phyloP scores from a whole-genome alignment of 176 grass and related monocot species.

The Paspalum notatum region DNA sequence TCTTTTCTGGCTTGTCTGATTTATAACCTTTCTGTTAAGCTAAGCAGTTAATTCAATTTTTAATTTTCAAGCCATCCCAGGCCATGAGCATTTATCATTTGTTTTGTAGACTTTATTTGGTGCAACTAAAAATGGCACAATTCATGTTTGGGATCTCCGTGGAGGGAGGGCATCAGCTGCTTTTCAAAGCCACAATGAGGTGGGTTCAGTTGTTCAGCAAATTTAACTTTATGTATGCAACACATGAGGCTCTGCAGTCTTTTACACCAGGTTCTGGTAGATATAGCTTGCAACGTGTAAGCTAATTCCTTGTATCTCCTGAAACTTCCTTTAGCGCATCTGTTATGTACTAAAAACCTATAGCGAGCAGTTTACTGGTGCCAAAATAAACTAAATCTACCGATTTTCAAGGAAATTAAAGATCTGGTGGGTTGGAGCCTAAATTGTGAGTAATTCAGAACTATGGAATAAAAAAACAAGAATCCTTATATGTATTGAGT shows the following conservation, averaged over 20 bases:
- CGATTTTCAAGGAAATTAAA: background rate
- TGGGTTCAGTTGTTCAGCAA: conserved; percentile 18
- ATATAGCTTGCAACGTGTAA: background rate
- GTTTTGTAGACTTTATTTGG: conserved; percentile 75
- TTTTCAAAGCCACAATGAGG: conserved; percentile 91
- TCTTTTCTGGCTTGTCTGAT: background rate
- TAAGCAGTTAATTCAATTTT: background rate
- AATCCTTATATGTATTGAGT: background rate
- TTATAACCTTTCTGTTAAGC: conserved; percentile 21
- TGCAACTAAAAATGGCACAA: conserved; percentile 68
- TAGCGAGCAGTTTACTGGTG: conserved; percentile 1
- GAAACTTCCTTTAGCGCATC: conserved; percentile 24
- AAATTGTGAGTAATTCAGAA: conserved; percentile 17
- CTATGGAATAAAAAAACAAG: conserved; percentile 9
- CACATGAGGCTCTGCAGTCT: background rate
- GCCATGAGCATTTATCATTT: conserved; percentile 8
- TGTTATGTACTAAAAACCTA: conserved; percentile 8
- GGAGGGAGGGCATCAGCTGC: conserved; percentile 84
- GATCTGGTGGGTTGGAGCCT: background rate
- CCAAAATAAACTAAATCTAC: background rate
- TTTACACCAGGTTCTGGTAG: conserved; percentile 5
- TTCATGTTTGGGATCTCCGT: conserved; percentile 89
- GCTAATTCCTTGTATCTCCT: background rate
- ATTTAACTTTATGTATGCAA: conserved; percentile 24
- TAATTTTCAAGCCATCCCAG: background rate